phyloP scores from a whole-genome alignment of 768 basidiomycete species.

The Suillus discolor region DNA sequence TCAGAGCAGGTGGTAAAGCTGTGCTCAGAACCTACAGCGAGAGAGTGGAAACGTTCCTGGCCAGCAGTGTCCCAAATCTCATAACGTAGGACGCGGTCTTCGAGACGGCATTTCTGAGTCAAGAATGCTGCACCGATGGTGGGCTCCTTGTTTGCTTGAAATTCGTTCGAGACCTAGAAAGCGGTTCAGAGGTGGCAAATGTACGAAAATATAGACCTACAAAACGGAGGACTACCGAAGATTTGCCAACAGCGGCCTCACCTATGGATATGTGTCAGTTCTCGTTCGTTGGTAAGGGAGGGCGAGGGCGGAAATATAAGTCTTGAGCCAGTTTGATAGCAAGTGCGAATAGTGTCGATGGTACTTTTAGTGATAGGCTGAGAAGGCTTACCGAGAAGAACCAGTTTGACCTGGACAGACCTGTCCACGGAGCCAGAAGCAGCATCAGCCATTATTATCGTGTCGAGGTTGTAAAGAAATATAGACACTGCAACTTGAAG shows the following conservation, averaged over 20 bases:
- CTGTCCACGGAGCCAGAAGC: constrained; percentile 79
- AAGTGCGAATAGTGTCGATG: background rate
- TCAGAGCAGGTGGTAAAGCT: constrained; percentile 10
- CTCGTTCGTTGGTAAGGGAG: background rate
- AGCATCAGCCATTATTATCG: constrained; percentile 66
- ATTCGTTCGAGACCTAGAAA: constrained; percentile 88
- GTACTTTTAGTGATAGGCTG: background rate
- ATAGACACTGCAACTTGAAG: constrained; percentile 9
- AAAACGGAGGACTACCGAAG: constrained; percentile 96
- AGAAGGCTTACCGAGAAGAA: constrained; percentile 76
- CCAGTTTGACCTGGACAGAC: constrained; percentile 97
- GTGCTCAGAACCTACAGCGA: constrained; percentile 64
- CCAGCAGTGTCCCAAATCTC: constrained; percentile 99
- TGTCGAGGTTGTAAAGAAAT: constrained; percentile 15
- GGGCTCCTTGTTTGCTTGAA: constrained; percentile 98
- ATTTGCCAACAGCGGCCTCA: constrained; percentile 98
- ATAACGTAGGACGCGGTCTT: constrained; percentile 90
- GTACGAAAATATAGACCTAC: constrained; percentile 47
- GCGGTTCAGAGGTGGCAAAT: constrained; percentile 10
- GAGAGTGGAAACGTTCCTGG: constrained; percentile 96
- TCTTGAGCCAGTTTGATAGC: background rate
- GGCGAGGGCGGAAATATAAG: background rate
- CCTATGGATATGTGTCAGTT: constrained; percentile 48
- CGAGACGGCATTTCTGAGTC: constrained; percentile 93
- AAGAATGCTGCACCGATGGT: constrained; percentile 97